These are phyloP conservation scores for Schwanniomyces yamadae DNA, from an alignment of 805 yeast genomes.

Conservation along the genomic window DNA sequence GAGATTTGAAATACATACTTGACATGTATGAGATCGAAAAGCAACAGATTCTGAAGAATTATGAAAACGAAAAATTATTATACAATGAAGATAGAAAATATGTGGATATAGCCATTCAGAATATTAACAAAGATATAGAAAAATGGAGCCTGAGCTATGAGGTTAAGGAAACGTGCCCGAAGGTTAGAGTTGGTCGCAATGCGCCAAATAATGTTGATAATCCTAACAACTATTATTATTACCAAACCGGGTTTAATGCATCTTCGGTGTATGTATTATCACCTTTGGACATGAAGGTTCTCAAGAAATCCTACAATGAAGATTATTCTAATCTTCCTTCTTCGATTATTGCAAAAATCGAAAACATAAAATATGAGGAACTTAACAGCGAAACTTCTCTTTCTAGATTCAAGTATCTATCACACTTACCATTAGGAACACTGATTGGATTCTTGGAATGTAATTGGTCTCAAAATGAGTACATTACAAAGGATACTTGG, in stretches of 20 bases:
- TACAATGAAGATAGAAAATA: constrained; percentile 61
- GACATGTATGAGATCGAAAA: constrained; percentile 63
- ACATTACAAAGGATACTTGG: constrained; percentile 33
- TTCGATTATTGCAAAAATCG: constrained; percentile 58
- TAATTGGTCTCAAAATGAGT: constrained; percentile 59
- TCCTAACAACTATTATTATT: constrained; percentile 59
- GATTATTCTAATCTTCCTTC: constrained; percentile 69
- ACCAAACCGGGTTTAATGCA: constrained; percentile 73
- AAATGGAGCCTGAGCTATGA: constrained; percentile 33
- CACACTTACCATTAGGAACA: constrained; percentile 84
- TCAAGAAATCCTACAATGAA: constrained; percentile 57
- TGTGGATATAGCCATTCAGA: constrained; percentile 52
- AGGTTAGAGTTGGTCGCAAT: background rate
- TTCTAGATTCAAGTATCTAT: constrained; percentile 66
- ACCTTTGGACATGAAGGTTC: constrained; percentile 74
- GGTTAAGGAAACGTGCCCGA: background rate
- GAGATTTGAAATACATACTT: constrained; percentile 52
- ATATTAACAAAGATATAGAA: constrained; percentile 49
- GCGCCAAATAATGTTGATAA: background rate
- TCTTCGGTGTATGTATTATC: constrained; percentile 64
- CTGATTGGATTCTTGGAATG: constrained; percentile 82
- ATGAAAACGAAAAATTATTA: constrained; percentile 55
- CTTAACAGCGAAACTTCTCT: constrained; percentile 58
- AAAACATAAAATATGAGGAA: constrained; percentile 66
- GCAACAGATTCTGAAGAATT: constrained; percentile 46